phyloP scores from a whole-genome alignment of 495 filamentous ascomycete species.

The Niebla homalea region DNA sequence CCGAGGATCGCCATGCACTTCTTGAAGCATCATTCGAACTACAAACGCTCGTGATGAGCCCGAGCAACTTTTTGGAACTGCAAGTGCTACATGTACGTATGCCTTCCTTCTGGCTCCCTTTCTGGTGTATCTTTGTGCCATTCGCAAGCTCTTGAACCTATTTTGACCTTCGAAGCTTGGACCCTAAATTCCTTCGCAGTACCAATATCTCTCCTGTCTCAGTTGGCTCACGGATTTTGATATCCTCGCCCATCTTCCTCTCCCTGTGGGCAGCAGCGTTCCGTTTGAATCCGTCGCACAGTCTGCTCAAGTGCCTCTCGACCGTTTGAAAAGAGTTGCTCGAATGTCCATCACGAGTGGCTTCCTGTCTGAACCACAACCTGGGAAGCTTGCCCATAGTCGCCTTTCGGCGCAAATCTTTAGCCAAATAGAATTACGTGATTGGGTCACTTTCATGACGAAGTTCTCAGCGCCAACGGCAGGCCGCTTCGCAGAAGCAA shows the following conservation, averaged over 20 bases:
- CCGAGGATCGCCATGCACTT: too few species aligned
- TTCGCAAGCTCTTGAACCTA: too few species aligned
- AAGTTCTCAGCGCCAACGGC: constrained; percentile 11
- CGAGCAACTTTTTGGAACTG: too few species aligned
- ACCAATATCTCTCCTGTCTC: background rate
- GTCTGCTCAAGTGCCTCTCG: background rate
- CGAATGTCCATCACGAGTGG: background rate
- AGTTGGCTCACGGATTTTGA: background rate
- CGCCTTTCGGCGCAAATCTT: background rate
- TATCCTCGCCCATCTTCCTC: background rate
- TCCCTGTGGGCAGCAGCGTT: background rate
- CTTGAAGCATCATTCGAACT: too few species aligned
- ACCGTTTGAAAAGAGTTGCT: background rate
- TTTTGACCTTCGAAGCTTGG: too few species aligned
- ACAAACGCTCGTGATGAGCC: too few species aligned
- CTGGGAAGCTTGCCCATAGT: background rate
- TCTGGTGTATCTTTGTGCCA: too few species aligned
- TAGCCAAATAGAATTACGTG: background rate
- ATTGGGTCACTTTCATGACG: constrained; percentile 14
- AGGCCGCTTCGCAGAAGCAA: constrained; percentile 10
- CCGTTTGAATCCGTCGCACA: background rate
- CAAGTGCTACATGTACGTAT: too few species aligned
- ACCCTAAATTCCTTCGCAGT: background rate
- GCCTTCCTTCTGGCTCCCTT: too few species aligned
- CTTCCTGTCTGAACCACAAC: background rate